Percentiles rank a stretch among this genome's conserved stretches.
Conservation (phyloP, 306 rosid species). For the Hylodesmum podocarpum region DNA sequence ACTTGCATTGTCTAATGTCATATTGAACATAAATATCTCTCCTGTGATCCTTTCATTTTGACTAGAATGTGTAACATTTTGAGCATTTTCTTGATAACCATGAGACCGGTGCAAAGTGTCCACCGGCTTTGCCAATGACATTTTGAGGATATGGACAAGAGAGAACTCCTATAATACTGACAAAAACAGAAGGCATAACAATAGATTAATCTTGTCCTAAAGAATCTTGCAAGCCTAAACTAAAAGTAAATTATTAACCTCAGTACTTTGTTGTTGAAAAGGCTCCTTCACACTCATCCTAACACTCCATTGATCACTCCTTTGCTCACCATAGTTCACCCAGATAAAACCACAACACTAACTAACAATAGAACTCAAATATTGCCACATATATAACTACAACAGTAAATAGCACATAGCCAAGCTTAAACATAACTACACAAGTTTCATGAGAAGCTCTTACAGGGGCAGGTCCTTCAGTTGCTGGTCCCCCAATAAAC, state of each 20-base stretch:
- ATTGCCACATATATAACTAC: neutral
- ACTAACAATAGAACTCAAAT: neutral
- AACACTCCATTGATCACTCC: neutral
- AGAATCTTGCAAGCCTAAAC: neutral
- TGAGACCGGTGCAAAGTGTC: too few species aligned
- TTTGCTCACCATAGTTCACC: neutral
- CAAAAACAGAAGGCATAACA: neutral
- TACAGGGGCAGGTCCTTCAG: constrained; percentile 95
- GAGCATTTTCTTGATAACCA: too few species aligned
- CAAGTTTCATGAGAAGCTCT: constrained; percentile 38
- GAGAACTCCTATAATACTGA: neutral
- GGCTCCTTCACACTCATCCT: neutral
- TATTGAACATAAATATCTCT: neutral
- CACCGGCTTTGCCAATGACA: too few species aligned
- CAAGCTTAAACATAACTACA: neutral
- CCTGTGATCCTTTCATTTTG: neutral
- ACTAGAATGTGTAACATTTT: neutral
- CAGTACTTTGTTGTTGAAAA: neutral
- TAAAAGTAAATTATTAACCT: neutral
- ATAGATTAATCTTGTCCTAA: neutral
- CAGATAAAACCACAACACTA: neutral
- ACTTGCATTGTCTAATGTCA: neutral
- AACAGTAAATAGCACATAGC: constrained; percentile 7
- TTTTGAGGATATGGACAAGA: neutral
- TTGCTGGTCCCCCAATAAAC: constrained; percentile 90